These are phyloP conservation scores for Crotalaria pallida DNA, from an alignment of 306 rosid species.

Conservation along the genomic window DNA sequence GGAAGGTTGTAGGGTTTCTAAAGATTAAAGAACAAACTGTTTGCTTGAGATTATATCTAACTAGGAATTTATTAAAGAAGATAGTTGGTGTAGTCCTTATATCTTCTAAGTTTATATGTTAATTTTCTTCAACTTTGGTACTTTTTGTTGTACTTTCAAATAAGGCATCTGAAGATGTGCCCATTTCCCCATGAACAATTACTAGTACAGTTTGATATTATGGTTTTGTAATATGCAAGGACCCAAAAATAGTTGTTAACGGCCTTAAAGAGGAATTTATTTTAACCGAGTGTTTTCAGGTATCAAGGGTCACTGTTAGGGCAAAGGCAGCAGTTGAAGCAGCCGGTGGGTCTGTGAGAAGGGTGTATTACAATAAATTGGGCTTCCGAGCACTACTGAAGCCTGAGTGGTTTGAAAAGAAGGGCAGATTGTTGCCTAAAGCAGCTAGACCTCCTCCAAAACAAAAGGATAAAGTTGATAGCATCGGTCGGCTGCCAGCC, in stretches of 20 bases:
- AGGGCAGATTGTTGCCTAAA: slow-evolving; percentile 84
- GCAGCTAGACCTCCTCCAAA: slow-evolving; percentile 99
- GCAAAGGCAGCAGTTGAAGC: slow-evolving; percentile 93
- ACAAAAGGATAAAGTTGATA: slow-evolving; percentile 73
- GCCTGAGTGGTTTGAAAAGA: slow-evolving; percentile 97
- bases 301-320: slow-evolving; percentile 85
- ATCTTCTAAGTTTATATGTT: not conserved
- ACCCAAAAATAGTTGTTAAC: too few relatives aligned
- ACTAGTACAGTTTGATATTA: not conserved
- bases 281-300: slow-evolving; percentile 41
- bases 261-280: not conserved
- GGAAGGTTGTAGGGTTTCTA: not conserved
- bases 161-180: not conserved
- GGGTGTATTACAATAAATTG: slow-evolving; percentile 78
- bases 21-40: not conserved
- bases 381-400: slow-evolving; percentile 74
- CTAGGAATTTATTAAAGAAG: not conserved
- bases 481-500: slow-evolving; percentile 92
- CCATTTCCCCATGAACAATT: not conserved
- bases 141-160: not conserved
- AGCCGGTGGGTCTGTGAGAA: slow-evolving; percentile 87
- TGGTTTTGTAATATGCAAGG: not conserved
- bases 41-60: not conserved
- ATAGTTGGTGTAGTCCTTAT: not conserved
- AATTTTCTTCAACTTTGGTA: not conserved